phyloP scores from a whole-genome alignment of 192 early-diverging fungal species.

The Entomortierella beljakovae region DNA sequence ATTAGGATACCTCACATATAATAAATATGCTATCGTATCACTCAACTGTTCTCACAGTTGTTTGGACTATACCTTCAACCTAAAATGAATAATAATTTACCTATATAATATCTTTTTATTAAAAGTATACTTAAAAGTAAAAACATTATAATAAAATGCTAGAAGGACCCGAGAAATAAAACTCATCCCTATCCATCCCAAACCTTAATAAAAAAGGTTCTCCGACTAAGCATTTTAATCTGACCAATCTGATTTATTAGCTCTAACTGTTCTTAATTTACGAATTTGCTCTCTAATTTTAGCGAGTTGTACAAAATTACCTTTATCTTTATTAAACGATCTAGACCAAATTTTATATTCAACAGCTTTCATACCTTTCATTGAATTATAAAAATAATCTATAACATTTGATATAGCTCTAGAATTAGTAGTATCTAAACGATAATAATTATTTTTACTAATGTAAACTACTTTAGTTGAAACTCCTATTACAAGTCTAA shows the following conservation, averaged over 20 bases:
- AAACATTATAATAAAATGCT: not conserved
- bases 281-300: constrained; percentile 26
- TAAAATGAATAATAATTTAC: constrained; percentile 38
- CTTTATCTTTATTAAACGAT: constrained; percentile 23
- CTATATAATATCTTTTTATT: constrained; percentile 36
- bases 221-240: constrained; percentile 9
- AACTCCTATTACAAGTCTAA: constrained; percentile 53
- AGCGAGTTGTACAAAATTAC: constrained; percentile 11
- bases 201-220: not conserved
- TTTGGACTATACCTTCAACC: constrained; percentile 52
- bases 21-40: constrained; percentile 54
- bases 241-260: constrained; percentile 9
- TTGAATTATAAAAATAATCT: constrained; percentile 51
- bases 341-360: constrained; percentile 54
- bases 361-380: constrained; percentile 57
- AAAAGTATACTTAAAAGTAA: constrained; percentile 7
- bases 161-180: constrained; percentile 12
- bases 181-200: constrained; percentile 2
- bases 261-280: constrained; percentile 22
- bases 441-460: constrained; percentile 55
- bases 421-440: constrained; percentile 47
- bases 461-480: constrained; percentile 51
- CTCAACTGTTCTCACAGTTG: constrained; percentile 48
- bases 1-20: constrained; percentile 38
- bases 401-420: constrained; percentile 48